These are phyloP conservation scores for Basipetospora chlamydospora DNA, from an alignment of 2,329 filamentous ascomycete species.

Conservation along the genomic window DNA sequence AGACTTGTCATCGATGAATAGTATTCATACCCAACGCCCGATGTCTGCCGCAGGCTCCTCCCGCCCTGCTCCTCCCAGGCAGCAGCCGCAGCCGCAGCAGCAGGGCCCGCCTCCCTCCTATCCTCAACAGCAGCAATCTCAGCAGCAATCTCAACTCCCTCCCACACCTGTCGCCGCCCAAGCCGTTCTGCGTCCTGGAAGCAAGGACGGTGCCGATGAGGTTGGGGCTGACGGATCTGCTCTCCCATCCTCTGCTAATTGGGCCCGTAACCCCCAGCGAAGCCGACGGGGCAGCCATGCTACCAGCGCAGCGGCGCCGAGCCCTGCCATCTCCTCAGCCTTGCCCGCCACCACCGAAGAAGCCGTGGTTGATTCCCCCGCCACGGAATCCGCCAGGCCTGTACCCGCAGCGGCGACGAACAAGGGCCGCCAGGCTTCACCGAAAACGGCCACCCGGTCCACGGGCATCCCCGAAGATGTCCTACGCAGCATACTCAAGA, in stretches of 20 bases:
- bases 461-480: constrained; percentile 6
- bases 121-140: background rate
- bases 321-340: constrained; percentile 56
- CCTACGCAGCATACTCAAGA: constrained; percentile 7
- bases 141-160: constrained; percentile 1
- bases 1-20: constrained; percentile 89
- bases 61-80: constrained; percentile 36
- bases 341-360: constrained; percentile 39
- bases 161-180: constrained; percentile 26
- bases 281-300: constrained; percentile 65
- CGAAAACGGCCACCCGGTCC: constrained; percentile 7
- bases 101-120: constrained; percentile 11
- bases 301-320: constrained; percentile 68
- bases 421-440: constrained; percentile 4
- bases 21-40: constrained; percentile 63
- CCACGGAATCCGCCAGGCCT: constrained; percentile 11
- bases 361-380: constrained; percentile 19
- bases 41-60: constrained; percentile 38
- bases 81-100: too few relatives aligned
- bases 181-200: constrained; percentile 61
- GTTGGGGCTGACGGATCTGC: constrained; percentile 64
- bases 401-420: constrained; percentile 2
- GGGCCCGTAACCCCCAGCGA: constrained; percentile 60
- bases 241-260: constrained; percentile 85
- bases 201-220: constrained; percentile 61